A percentile compares a stretch with the other conserved stretches of the same genome.
Evolutionary conservation across 2,329 filamentous ascomycete species (phyloP).

Genomic region (Sphaceloma murrayae): DNA sequence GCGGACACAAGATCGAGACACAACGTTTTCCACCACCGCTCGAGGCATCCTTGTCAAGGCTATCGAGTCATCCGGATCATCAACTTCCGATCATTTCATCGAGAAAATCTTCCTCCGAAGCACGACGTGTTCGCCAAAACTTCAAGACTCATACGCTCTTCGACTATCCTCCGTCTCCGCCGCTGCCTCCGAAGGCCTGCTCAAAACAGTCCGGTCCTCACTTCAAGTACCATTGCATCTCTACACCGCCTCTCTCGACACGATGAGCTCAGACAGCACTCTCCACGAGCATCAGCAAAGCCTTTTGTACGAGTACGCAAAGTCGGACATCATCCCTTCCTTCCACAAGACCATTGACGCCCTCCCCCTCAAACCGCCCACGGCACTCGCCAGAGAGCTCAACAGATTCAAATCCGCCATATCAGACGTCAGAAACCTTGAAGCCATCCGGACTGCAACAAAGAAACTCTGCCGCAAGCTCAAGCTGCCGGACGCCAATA

Average conservation of each 20-base stretch:
- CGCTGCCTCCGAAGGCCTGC: not conserved
- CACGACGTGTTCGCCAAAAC: not conserved
- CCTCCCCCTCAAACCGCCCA: slow-evolving; percentile 20
- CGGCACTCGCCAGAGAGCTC: slow-evolving; percentile 21
- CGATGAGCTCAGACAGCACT: slow-evolving; percentile 21
- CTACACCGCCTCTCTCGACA: slow-evolving; percentile 23
- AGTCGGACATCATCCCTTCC: slow-evolving; percentile 22
- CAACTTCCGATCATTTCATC: not conserved
- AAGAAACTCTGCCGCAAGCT: slow-evolving; percentile 25
- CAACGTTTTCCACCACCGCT: not conserved
- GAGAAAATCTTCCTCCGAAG: not conserved
- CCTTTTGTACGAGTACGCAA: slow-evolving; percentile 23
- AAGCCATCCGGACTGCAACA: slow-evolving; percentile 22
- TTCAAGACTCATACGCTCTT: slow-evolving; percentile 1
- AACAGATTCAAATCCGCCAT: slow-evolving; percentile 24
- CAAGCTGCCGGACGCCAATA: slow-evolving; percentile 18
- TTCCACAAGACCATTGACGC: slow-evolving; percentile 23
- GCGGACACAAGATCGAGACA: not conserved
- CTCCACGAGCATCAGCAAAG: slow-evolving; percentile 24
- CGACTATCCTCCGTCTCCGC: not conserved
- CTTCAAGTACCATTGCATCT: slow-evolving; percentile 23
- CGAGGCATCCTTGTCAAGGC: not conserved
- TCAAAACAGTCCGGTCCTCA: not conserved
- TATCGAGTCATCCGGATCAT: not conserved
- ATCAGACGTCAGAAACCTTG: slow-evolving; percentile 21